Evolutionary conservation across 2,329 filamentous ascomycete genomes (phyloP), one percentile per base, ranked within the genome.

Genomic region (Colletotrichum tamarilloi): DNA sequence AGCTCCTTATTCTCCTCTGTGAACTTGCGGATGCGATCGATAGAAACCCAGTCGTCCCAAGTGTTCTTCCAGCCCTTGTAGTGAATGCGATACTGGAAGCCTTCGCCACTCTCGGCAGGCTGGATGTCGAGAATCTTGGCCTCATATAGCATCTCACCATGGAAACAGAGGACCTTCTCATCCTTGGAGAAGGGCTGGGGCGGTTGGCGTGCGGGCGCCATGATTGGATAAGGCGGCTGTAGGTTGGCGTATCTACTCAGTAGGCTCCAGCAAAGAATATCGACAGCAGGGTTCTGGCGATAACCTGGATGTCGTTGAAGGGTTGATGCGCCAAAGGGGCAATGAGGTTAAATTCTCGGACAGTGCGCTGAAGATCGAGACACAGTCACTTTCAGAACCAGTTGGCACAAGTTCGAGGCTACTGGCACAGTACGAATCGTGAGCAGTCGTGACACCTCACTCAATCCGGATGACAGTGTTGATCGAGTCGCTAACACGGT

Each of bases 61-160:
- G 95, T 98, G 83, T 96, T 95, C 88, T 99, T 99, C 97, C 97
- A 99, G 80, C 97, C 97, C 84, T 98, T 98, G 87, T 99, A 99
- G 84, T 99, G 97, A 68, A 99, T 94, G 80, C 94, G 94, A 86
- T 97, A 99, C 81, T 95, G 91, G 80, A 91, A 95, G 74, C 92
- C 85, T 55, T 84, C 92, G 24, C 85, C 92, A 81, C 91, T 92
- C 83, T 93, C 92, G 79, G 92, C 92, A 57, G 79, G 88, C 87
- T 82, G 91, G 38, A 94, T 88, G 76, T 98, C 95, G 76, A 97
- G 90, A 65, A 99, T 92, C 85, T 98, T 98, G 77, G 97, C 97
- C 84, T 99, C 97, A 81, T 99, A 99, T 64, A 99, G 91, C 84
- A 98, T 92, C 80, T 98, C 95, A 85, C 96, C 94, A 82, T 99